phyloP scores from a whole-genome alignment of 1,139 yeast genomes.

The Yamadazyma jaroonii region DNA sequence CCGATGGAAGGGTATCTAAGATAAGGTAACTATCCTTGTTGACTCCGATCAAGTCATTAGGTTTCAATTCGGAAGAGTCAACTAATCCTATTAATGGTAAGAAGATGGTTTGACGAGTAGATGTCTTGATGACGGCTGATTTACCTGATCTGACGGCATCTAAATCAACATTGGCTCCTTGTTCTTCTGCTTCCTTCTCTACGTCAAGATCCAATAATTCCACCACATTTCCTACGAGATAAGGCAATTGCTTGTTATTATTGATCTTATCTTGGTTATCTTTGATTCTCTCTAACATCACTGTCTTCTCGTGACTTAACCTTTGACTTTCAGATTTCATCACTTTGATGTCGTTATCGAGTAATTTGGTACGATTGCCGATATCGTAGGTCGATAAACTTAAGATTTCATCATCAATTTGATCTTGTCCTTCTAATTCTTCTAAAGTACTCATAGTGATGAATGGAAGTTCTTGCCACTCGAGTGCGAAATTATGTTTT shows the following conservation, averaged over 20 bases:
- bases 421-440: slow-evolving; percentile 55
- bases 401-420: slow-evolving; percentile 77
- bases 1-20: slow-evolving; percentile 92
- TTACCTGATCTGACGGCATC: slow-evolving; percentile 94
- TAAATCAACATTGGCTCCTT: slow-evolving; percentile 93
- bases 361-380: slow-evolving; percentile 76
- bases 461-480: not conserved
- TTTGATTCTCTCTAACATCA: slow-evolving; percentile 90
- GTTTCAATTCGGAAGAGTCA: slow-evolving; percentile 82
- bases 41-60: slow-evolving; percentile 96
- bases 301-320: slow-evolving; percentile 85
- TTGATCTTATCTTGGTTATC: slow-evolving; percentile 96
- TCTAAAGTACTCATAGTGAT: slow-evolving; percentile 63
- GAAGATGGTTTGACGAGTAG: slow-evolving; percentile 96
- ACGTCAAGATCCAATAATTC: slow-evolving; percentile 87
- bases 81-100: slow-evolving; percentile 95
- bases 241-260: slow-evolving; percentile 93
- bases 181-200: slow-evolving; percentile 82
- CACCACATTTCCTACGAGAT: slow-evolving; percentile 95
- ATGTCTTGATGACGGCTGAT: slow-evolving; percentile 95
- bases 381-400: slow-evolving; percentile 79
- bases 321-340: slow-evolving; percentile 92
- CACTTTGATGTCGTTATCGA: slow-evolving; percentile 94
- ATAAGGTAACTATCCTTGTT: slow-evolving; percentile 94
- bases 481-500: no score